Percentiles rank a stretch among this genome's conserved stretches.
phyloP scores from a whole-genome alignment of 768 basidiomycete species.

The Lanmaoa rubissima region DNA sequence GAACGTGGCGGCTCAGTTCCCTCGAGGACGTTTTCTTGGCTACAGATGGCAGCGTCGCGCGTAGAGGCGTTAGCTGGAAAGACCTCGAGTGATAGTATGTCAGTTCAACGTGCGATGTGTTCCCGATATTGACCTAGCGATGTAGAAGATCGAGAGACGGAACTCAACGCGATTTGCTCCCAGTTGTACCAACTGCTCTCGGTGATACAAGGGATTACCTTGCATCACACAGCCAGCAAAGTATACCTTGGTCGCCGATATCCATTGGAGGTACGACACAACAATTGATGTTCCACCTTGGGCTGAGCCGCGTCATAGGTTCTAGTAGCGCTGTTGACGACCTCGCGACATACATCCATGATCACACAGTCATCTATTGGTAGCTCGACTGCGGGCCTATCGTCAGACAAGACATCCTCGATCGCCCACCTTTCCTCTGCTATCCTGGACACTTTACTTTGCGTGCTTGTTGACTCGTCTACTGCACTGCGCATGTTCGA shows the following conservation, averaged over 20 bases:
- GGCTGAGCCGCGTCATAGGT: constrained; percentile 46
- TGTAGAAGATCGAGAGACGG: constrained; percentile 44
- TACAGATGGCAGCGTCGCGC: constrained; percentile 46
- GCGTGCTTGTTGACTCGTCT: constrained; percentile 85
- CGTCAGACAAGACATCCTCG: constrained; percentile 25
- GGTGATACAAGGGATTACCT: constrained; percentile 71
- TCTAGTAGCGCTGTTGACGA: constrained; percentile 66
- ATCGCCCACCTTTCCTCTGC: constrained; percentile 59
- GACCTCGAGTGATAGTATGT: constrained; percentile 43
- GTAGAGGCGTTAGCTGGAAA: constrained; percentile 52
- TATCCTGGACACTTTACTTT: constrained; percentile 81
- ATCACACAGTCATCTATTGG: constrained; percentile 16
- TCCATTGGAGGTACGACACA: constrained; percentile 56
- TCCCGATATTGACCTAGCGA: background rate
- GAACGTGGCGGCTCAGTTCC: constrained; percentile 50
- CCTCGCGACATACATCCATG: constrained; percentile 60
- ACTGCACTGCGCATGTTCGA: constrained; percentile 77
- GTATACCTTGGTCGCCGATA: constrained; percentile 63
- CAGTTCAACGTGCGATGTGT: background rate
- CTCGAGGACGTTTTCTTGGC: constrained; percentile 62
- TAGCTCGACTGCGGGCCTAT: background rate
- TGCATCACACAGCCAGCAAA: constrained; percentile 71
- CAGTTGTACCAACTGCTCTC: constrained; percentile 61
- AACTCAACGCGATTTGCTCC: constrained; percentile 45
- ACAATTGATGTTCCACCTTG: background rate